These are phyloP conservation scores for Oryza australiensis DNA, from an alignment of 176 grass and related monocot species.

Conservation along the genomic window DNA sequence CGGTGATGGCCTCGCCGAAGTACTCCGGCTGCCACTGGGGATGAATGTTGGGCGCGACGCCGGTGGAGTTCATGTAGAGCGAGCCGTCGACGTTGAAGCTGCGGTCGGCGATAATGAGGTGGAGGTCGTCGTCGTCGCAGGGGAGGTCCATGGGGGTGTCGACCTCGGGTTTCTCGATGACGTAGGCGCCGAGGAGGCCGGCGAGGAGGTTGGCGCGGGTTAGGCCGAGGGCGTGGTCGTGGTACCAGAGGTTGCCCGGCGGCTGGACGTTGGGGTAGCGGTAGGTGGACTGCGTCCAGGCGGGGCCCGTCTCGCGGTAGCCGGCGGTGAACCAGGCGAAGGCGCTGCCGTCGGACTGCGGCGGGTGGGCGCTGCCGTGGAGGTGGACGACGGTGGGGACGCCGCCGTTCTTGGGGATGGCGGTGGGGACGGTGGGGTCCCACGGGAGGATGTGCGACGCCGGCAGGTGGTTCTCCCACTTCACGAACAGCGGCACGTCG, in stretches of 20 bases:
- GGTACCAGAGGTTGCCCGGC: neutral
- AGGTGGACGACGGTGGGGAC: neutral
- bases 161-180: slow-evolving; percentile 27
- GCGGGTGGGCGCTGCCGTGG: neutral
- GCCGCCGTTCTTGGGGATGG: neutral
- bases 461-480: neutral
- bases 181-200: neutral
- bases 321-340: neutral
- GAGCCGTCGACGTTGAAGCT: slow-evolving; percentile 46
- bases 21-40: slow-evolving; percentile 67
- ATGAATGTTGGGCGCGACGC: slow-evolving; percentile 47
- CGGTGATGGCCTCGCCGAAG: slow-evolving; percentile 51
- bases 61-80: slow-evolving; percentile 58
- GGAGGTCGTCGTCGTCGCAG: slow-evolving; percentile 34
- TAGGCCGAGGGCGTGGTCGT: slow-evolving; percentile 41
- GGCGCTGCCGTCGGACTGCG: neutral
- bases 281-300: neutral
- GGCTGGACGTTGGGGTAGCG: neutral
- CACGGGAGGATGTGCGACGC: neutral
- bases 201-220: slow-evolving; percentile 41
- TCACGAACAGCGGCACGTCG: neutral
- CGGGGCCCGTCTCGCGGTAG: neutral
- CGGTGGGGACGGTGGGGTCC: neutral
- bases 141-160: slow-evolving; percentile 37
- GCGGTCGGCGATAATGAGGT: slow-evolving; percentile 49